These are phyloP conservation scores for Elsinoe necatrix DNA, from an alignment of 2,329 filamentous ascomycete species.

Conservation along the genomic window DNA sequence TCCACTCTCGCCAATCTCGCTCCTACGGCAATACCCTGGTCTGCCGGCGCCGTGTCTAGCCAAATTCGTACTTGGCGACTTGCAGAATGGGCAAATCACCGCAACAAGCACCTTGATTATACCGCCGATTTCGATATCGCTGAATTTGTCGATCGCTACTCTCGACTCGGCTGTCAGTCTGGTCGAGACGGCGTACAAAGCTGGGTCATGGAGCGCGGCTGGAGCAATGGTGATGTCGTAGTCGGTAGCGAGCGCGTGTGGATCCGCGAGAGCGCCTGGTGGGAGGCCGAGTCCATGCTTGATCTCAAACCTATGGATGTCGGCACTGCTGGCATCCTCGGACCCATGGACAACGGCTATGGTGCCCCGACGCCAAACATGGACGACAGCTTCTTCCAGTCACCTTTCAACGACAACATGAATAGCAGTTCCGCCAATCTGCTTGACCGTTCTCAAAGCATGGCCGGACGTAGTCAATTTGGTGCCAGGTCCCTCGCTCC, in stretches of 20 bases:
- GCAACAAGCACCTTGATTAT: constrained; percentile 86
- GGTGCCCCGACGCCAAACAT: constrained; percentile 49
- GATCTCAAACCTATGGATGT: constrained; percentile 66
- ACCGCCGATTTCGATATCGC: constrained; percentile 94
- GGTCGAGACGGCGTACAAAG: constrained; percentile 88
- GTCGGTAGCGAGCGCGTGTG: constrained; percentile 86
- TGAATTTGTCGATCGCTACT: constrained; percentile 80
- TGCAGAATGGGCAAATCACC: constrained; percentile 91
- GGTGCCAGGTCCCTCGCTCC: constrained; percentile 41
- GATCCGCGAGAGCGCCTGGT: constrained; percentile 92
- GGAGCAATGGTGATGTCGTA: constrained; percentile 96
- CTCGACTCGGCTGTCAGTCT: constrained; percentile 74
- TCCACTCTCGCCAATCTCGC: constrained; percentile 63
- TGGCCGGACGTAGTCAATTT: constrained; percentile 38
- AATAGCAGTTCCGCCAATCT: constrained; percentile 65
- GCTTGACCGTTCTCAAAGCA: constrained; percentile 42
- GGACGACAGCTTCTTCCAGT: constrained; percentile 58
- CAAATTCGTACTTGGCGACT: constrained; percentile 90
- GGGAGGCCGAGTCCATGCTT: constrained; percentile 94
- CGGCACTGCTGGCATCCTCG: constrained; percentile 46
- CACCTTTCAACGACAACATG: constrained; percentile 39
- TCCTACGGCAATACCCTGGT: constrained; percentile 76
- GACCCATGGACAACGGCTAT: constrained; percentile 64
- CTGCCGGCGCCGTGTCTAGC: constrained; percentile 81
- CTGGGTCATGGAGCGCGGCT: constrained; percentile 89